Percentiles rank a stretch among this genome's conserved stretches.
phyloP scores from a whole-genome alignment of 352 stramenopile genomes.

The Phytopythium delawarense region DNA sequence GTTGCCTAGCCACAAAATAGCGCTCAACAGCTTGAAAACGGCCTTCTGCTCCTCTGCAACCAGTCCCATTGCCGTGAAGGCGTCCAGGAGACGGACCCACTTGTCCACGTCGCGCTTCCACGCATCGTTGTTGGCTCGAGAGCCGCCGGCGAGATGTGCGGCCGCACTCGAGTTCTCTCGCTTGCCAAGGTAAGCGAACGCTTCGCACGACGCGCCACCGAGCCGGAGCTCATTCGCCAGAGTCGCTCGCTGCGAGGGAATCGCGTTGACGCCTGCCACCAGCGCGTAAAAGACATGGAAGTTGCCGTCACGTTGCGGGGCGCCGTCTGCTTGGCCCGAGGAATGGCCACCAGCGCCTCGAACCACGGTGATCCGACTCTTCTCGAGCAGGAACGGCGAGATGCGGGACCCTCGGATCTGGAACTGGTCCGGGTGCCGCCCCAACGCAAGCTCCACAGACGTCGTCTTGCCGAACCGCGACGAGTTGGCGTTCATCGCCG shows the following conservation, averaged over 20 bases:
- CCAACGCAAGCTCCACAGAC: constrained; percentile 45
- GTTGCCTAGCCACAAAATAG: constrained; percentile 72
- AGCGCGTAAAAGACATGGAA: constrained; percentile 79
- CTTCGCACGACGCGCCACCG: constrained; percentile 23
- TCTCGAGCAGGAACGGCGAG: constrained; percentile 62
- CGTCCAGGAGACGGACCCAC: constrained; percentile 52
- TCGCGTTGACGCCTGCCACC: constrained; percentile 47
- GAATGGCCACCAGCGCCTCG: not conserved
- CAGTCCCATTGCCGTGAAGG: constrained; percentile 42
- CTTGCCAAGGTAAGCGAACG: constrained; percentile 49
- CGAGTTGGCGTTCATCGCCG: constrained; percentile 66
- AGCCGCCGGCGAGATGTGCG: constrained; percentile 9
- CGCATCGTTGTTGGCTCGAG: constrained; percentile 17
- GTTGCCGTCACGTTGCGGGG: constrained; percentile 30
- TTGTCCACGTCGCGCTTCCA: constrained; percentile 61
- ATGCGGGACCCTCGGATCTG: constrained; percentile 56
- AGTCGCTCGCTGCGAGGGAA: constrained; percentile 22
- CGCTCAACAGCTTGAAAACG: constrained; percentile 62
- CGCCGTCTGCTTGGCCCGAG: not conserved
- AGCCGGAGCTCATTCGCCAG: constrained; percentile 41
- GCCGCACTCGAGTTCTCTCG: constrained; percentile 29
- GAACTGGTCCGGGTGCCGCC: constrained; percentile 40
- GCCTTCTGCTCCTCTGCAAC: constrained; percentile 31
- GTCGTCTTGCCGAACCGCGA: constrained; percentile 71
- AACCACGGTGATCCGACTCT: constrained; percentile 46